These are phyloP conservation scores for Phlebiopsis gigantea DNA, from an alignment of 768 basidiomycete species.

Conservation along the genomic window DNA sequence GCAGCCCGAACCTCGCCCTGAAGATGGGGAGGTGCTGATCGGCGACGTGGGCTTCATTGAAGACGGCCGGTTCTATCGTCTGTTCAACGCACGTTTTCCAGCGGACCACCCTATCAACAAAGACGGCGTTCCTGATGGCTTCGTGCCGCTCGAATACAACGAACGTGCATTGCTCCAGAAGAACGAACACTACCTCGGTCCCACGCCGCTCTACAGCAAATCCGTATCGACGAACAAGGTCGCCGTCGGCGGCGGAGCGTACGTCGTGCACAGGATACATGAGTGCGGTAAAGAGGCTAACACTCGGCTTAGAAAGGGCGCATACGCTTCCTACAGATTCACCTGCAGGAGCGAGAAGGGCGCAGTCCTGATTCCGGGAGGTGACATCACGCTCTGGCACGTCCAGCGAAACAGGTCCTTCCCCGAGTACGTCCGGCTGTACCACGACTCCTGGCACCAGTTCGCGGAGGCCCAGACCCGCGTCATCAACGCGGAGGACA, in stretches of 20 bases:
- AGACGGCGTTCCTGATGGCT: background rate
- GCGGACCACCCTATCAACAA: slow-evolving; percentile 4
- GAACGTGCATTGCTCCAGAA: background rate
- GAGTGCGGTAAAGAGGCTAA: background rate
- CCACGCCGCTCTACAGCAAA: slow-evolving; percentile 4
- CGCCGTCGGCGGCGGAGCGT: slow-evolving; percentile 9
- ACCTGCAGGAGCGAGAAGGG: background rate
- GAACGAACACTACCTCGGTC: slow-evolving; percentile 1
- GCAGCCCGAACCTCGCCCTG: slow-evolving; percentile 10
- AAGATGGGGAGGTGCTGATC: slow-evolving; percentile 12
- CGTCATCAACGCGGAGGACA: background rate
- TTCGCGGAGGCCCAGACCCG: background rate
- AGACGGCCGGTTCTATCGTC: slow-evolving; percentile 15
- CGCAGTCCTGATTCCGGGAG: background rate
- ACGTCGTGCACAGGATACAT: background rate
- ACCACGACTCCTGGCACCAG: background rate
- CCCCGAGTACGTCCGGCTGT: background rate
- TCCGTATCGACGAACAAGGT: slow-evolving; percentile 2
- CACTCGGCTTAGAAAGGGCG: background rate
- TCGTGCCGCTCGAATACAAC: background rate
- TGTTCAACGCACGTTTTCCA: slow-evolving; percentile 14
- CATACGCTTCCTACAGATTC: background rate
- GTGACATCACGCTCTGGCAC: background rate
- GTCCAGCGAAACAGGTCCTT: background rate
- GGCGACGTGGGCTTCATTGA: slow-evolving; percentile 18